phyloP scores from a whole-genome alignment of 1,284 basidiomycete species.

The Kalmanozyma brasiliensis region DNA sequence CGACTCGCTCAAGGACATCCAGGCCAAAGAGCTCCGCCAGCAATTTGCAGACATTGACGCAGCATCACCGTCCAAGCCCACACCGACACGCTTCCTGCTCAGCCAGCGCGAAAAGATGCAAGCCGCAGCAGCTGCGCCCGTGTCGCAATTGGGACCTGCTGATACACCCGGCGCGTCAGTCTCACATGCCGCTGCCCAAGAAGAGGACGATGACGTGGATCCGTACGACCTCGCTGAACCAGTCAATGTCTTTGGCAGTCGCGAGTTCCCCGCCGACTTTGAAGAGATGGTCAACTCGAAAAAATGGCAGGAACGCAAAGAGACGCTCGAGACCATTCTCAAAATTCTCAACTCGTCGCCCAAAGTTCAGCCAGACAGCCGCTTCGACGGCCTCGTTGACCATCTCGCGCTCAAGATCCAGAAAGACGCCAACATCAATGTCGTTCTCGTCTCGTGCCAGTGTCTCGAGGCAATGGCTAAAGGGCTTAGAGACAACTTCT shows the following conservation, averaged over 20 bases:
- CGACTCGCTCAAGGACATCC: slow-evolving; percentile 95
- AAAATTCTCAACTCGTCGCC: slow-evolving; percentile 79
- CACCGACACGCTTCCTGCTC: slow-evolving; percentile 81
- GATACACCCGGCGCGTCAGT: slow-evolving; percentile 21
- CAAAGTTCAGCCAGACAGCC: slow-evolving; percentile 78
- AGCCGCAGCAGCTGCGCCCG: slow-evolving; percentile 35
- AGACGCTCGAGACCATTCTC: slow-evolving; percentile 82
- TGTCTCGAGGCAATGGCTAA: slow-evolving; percentile 87
- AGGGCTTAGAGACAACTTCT: slow-evolving; percentile 78
- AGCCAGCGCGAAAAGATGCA: slow-evolving; percentile 72
- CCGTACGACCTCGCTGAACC: slow-evolving; percentile 85
- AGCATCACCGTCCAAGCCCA: slow-evolving; percentile 83
- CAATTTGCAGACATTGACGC: slow-evolving; percentile 85
- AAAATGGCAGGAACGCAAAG: slow-evolving; percentile 98
- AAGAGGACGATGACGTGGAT: slow-evolving; percentile 72
- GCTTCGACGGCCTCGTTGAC: slow-evolving; percentile 77
- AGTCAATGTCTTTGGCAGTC: slow-evolving; percentile 79
- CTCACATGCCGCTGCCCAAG: slow-evolving; percentile 12
- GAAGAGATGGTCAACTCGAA: slow-evolving; percentile 79
- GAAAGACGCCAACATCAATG: slow-evolving; percentile 93
- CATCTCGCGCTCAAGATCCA: slow-evolving; percentile 83
- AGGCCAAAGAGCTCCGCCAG: slow-evolving; percentile 94
- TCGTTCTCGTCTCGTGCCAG: slow-evolving; percentile 87
- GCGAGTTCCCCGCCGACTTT: slow-evolving; percentile 70
- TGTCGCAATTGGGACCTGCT: slow-evolving; percentile 7